Percentiles rank a stretch among this genome's conserved stretches.
These are phyloP conservation scores for Hyphopichia buzzinii DNA, from an alignment of 1,139 yeast genomes.

Conservation along the genomic window DNA sequence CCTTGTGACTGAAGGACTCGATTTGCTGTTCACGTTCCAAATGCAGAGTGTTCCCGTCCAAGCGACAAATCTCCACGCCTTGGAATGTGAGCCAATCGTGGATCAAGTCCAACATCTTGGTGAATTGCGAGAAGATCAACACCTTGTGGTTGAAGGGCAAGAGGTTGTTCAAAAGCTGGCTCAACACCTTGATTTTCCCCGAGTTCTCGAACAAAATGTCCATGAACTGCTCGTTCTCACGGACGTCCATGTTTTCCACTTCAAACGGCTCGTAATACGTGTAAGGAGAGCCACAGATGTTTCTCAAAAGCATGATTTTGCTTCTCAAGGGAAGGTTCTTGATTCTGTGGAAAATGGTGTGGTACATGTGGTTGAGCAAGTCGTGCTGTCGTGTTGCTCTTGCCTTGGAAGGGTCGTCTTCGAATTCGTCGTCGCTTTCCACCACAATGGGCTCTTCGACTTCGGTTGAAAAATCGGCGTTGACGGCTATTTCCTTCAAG, in stretches of 20 bases:
- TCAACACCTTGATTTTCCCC: slow-evolving; percentile 68
- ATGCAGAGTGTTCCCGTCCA: slow-evolving; percentile 76
- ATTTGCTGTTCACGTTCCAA: slow-evolving; percentile 66
- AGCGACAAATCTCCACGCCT: slow-evolving; percentile 49
- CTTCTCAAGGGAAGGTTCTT: slow-evolving; percentile 49
- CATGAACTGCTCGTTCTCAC: slow-evolving; percentile 22
- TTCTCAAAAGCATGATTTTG: slow-evolving; percentile 76
- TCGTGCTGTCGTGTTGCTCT: slow-evolving; percentile 13
- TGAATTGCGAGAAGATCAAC: slow-evolving; percentile 81
- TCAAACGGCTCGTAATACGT: slow-evolving; percentile 76
- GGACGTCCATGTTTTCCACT: slow-evolving; percentile 22
- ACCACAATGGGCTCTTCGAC: slow-evolving; percentile 3
- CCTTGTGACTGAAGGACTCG: slow-evolving; percentile 43
- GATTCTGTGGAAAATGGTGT: slow-evolving; percentile 18
- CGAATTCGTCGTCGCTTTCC: slow-evolving; percentile 6
- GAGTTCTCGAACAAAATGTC: slow-evolving; percentile 46
- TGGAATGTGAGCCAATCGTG: slow-evolving; percentile 58
- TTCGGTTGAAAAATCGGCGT: slow-evolving; percentile 20
- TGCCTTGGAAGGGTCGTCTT: slow-evolving; percentile 4
- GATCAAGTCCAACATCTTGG: slow-evolving; percentile 70
- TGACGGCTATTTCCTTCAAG: slow-evolving; percentile 22
- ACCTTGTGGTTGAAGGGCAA: slow-evolving; percentile 58
- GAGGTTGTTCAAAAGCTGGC: slow-evolving; percentile 57
- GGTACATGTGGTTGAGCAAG: slow-evolving; percentile 16
- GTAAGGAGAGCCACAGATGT: slow-evolving; percentile 83